Evolutionary conservation across 805 yeast genomes (phyloP), one percentile per base, ranked within the genome.

Genomic region (Yamadazyma phyllophila): DNA sequence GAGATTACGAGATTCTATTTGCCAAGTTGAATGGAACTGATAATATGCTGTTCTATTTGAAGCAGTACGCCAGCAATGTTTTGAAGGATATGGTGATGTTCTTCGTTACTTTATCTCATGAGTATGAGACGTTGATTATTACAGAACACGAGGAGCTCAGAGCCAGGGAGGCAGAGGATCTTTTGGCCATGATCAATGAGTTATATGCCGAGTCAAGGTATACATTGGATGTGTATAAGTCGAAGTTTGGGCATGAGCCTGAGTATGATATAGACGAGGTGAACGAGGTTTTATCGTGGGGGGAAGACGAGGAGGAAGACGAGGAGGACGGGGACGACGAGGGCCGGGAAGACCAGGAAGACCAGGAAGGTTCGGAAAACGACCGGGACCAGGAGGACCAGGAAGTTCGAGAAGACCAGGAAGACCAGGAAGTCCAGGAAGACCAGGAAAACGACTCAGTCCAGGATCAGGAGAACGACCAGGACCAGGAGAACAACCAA

Each of bases 1-100:
- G 63, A 17, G 68, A 61, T 26, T 62, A 53, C 47, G 61, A 62
- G 31, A 45, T 32, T n/a, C 16, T 48, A 6, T 9, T 24, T 2
- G 14, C n/a, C 8, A 37, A 41, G 26, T 13, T 26, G 8, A 46
- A 34, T 24, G 10, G 39, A 2, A 26, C 40, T 20, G 31, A 36
- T 24, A 24, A 26, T 6, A 6, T 27, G 14, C 9, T 7, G 12
- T 44, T 36, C 27, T 38, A 34, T 24, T 8, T 48, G 1, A 24
- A 26, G 13, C 45, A 48, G 14, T 24, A 46, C 9, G n/a, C 51
- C 1, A 50, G 37, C 26, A 58, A 51, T 38, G 13, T 54, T 2
- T 48, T 54, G 47, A 60, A 59, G 41, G 65, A 62, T 44, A 4
- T 39, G 0, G 26, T 57, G 3, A 44, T 65, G 32, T 42, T 42